phyloP scores from a whole-genome alignment of 2,329 filamentous ascomycete species.

The Scleromitrula shiraiana region DNA sequence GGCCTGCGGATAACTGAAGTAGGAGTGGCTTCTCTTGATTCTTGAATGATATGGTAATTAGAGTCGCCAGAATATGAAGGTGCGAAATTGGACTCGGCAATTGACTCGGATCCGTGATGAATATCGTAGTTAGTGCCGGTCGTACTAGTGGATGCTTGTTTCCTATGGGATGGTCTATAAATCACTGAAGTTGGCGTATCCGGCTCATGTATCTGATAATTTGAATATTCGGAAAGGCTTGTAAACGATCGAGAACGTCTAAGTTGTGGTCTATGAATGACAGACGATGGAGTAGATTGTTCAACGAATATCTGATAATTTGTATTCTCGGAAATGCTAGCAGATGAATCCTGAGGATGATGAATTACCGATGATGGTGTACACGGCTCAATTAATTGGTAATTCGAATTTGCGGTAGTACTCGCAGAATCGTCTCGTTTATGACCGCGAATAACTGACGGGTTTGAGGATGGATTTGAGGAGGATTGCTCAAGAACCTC shows the following conservation, averaged over 20 bases:
- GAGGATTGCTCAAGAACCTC: conserved; percentile 6
- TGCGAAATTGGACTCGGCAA: conserved; percentile 11
- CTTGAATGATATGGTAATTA: conserved; percentile 45
- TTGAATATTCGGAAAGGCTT: conserved; percentile 7
- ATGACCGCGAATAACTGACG: neutral
- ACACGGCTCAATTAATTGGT: neutral
- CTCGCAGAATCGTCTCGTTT: neutral
- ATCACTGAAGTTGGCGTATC: conserved; percentile 6
- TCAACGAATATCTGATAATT: conserved; percentile 1
- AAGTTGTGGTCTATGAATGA: conserved; percentile 7
- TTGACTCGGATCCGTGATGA: conserved; percentile 1
- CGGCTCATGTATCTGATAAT: conserved; percentile 9
- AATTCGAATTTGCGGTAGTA: neutral
- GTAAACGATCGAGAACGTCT: neutral
- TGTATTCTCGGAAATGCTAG: conserved; percentile 4
- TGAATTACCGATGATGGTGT: conserved; percentile 7
- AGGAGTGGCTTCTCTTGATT: conserved; percentile 37
- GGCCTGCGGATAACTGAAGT: conserved; percentile 28
- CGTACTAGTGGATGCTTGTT: conserved; percentile 8
- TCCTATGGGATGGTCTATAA: conserved; percentile 1
- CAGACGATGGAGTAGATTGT: conserved; percentile 1
- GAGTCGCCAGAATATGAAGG: conserved; percentile 18
- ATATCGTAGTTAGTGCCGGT: conserved; percentile 6
- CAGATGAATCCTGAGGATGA: conserved; percentile 3
- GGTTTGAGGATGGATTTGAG: neutral